These are phyloP conservation scores for Hericium rajendrae DNA, from an alignment of 768 basidiomycete species.

Conservation along the genomic window DNA sequence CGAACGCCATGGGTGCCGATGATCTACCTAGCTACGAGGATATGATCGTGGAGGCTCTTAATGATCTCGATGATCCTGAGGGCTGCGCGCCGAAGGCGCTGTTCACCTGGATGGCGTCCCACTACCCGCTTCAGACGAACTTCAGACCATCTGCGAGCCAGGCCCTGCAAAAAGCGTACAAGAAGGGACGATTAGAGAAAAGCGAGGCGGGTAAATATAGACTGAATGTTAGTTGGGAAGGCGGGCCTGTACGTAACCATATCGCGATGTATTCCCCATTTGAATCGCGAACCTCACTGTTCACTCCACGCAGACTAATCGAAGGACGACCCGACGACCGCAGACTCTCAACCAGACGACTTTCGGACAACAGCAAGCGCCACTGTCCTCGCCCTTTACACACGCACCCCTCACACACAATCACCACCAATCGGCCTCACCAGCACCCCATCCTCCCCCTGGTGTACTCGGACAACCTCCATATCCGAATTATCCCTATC, in stretches of 20 bases:
- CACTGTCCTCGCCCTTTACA: constrained; percentile 46
- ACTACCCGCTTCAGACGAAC: constrained; percentile 80
- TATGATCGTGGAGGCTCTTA: constrained; percentile 79
- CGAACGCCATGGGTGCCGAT: constrained; percentile 21
- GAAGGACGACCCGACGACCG: constrained; percentile 71
- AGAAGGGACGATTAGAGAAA: constrained; percentile 74
- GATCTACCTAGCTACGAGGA: constrained; percentile 84
- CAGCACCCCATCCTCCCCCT: constrained; percentile 1
- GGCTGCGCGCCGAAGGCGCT: constrained; percentile 77
- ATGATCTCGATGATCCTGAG: constrained; percentile 56
- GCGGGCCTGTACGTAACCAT: constrained; percentile 53
- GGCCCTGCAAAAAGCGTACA: constrained; percentile 79
- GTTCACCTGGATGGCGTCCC: constrained; percentile 75
- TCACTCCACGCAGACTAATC: constrained; percentile 45
- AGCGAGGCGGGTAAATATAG: constrained; percentile 64
- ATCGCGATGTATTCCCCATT: neutral
- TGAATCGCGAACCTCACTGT: constrained; percentile 1
- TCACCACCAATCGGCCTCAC: constrained; percentile 8
- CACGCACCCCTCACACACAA: constrained; percentile 36
- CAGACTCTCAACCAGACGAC: constrained; percentile 38
- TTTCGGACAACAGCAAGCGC: constrained; percentile 16
- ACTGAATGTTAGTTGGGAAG: constrained; percentile 71
- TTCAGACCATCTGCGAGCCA: constrained; percentile 86
- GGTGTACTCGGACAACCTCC: constrained; percentile 18
- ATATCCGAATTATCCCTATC: constrained; percentile 31